Conservation (phyloP, 1,284 basidiomycete genomes). For the Cryptococcus hybrid region DNA sequence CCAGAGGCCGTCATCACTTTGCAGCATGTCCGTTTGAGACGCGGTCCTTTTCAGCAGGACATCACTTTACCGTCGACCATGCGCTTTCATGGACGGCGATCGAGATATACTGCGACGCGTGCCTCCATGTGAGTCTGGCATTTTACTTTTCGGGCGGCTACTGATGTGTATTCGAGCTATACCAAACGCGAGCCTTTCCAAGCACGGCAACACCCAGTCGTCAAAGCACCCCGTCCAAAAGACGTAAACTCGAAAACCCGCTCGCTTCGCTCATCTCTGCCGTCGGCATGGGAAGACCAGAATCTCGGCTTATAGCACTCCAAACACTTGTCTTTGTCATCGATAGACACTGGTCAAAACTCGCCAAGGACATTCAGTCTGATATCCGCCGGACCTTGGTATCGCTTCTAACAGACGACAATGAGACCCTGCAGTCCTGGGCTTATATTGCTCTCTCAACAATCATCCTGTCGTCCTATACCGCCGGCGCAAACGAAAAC, state of each 20-base stretch:
- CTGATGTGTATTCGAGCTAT: constrained; percentile 5
- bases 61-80: constrained; percentile 66
- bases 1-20: neutral
- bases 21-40: constrained; percentile 24
- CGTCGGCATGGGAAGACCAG: constrained; percentile 50
- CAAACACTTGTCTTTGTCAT: constrained; percentile 83
- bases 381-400: constrained; percentile 60
- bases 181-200: constrained; percentile 8
- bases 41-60: constrained; percentile 54
- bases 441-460: constrained; percentile 72
- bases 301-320: constrained; percentile 56
- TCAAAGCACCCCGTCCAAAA: constrained; percentile 45
- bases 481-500: constrained; percentile 37
- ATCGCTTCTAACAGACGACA: constrained; percentile 64
- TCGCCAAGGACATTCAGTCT: constrained; percentile 60
- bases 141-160: neutral
- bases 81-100: constrained; percentile 77
- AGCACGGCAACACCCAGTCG: constrained; percentile 2
- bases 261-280: constrained; percentile 59
- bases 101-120: constrained; percentile 79
- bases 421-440: constrained; percentile 72
- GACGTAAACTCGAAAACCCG: constrained; percentile 54
- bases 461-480: constrained; percentile 15
- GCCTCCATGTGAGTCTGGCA: constrained; percentile 58
- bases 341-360: constrained; percentile 65